Conservation (phyloP, 2,329 filamentous ascomycete genomes). For the Dothiorella sarmentorum region DNA sequence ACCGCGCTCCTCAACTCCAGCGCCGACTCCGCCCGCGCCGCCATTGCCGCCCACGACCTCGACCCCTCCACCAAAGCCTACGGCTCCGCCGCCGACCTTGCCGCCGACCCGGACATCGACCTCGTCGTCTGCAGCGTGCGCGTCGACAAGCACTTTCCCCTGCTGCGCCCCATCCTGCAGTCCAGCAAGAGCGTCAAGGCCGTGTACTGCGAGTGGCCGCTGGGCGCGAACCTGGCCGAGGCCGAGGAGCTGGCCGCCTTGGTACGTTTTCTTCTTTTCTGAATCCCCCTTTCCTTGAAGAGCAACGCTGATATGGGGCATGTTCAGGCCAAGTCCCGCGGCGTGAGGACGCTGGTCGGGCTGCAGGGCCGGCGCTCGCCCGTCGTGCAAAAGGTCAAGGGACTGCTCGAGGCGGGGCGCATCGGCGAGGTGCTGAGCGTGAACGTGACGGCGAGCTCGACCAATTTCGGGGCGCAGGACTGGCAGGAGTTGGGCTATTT, state of each 20-base stretch:
- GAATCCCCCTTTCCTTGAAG: too few relatives aligned
- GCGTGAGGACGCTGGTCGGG: slow-evolving; percentile 46
- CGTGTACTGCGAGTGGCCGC: slow-evolving; percentile 52
- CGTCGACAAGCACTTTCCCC: slow-evolving; percentile 42
- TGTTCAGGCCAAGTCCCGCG: slow-evolving; percentile 41
- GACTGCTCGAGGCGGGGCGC: slow-evolving; percentile 41
- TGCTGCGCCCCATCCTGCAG: slow-evolving; percentile 42
- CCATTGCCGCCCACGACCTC: slow-evolving; percentile 42
- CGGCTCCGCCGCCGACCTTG: slow-evolving; percentile 42
- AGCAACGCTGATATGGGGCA: too few relatives aligned
- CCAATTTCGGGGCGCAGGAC: slow-evolving; percentile 24
- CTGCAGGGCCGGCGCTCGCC: slow-evolving; percentile 46
- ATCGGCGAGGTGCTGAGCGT: slow-evolving; percentile 44
- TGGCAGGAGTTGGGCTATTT: slow-evolving; percentile 45
- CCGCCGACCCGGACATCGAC: slow-evolving; percentile 46
- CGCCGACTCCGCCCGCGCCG: slow-evolving; percentile 40
- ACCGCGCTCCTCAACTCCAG: slow-evolving; percentile 51
- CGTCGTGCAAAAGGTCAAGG: slow-evolving; percentile 40
- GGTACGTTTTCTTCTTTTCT: too few relatives aligned
- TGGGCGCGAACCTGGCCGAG: slow-evolving; percentile 40
- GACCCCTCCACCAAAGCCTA: slow-evolving; percentile 42
- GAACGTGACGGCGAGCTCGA: slow-evolving; percentile 30
- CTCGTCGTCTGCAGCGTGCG: slow-evolving; percentile 46
- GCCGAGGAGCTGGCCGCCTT: slow-evolving; percentile 43
- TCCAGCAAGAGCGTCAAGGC: slow-evolving; percentile 39